Evolutionary conservation across 768 basidiomycete species (phyloP).

Genomic region (Glaciozyma martinii): DNA sequence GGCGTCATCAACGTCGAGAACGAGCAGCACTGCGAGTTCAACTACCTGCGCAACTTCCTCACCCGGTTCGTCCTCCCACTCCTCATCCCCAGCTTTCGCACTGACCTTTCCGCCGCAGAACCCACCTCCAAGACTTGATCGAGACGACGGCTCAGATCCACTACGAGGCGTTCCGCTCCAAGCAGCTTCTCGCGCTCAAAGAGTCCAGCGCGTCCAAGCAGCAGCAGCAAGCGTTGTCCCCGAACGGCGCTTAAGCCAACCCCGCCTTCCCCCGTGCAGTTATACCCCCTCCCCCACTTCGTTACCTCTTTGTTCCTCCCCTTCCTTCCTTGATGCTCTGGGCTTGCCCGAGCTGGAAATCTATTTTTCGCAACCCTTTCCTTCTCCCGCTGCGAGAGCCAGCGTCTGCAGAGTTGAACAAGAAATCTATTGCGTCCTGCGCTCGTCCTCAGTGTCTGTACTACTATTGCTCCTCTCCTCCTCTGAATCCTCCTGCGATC

Average conservation of each 20-base stretch:
- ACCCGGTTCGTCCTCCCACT: slow-evolving; percentile 52
- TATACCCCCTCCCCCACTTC: no score
- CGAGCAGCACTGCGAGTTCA: slow-evolving; percentile 93
- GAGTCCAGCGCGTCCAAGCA: slow-evolving; percentile 9
- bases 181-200: slow-evolving; percentile 70
- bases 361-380: no score
- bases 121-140: slow-evolving; percentile 95
- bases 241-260: neutral
- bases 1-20: slow-evolving; percentile 98
- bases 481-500: no score
- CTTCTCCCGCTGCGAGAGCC: no score
- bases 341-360: no score
- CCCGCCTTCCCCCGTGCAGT: no score
- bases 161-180: slow-evolving; percentile 98
- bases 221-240: neutral
- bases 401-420: no score
- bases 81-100: neutral
- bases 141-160: slow-evolving; percentile 98
- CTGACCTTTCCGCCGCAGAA: slow-evolving; percentile 46
- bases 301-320: no score
- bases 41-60: slow-evolving; percentile 93
- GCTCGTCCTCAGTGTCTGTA: no score
- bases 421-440: no score
- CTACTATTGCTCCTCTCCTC: no score
- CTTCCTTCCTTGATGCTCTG: no score